Conservation (phyloP, 805 yeast genomes). For the Yueomyces sinensis region DNA sequence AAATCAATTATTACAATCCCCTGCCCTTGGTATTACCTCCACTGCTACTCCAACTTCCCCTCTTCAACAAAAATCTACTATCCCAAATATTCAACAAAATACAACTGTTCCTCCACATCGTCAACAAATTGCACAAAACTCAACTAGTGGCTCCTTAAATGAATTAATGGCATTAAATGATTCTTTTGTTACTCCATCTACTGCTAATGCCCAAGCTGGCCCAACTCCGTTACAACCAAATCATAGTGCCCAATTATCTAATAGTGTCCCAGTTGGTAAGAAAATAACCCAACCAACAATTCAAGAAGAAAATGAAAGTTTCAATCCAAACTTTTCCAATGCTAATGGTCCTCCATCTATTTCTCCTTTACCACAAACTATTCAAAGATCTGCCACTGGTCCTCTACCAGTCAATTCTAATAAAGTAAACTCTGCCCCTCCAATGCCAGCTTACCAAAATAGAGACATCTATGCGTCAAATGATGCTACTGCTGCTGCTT, state of each 20-base stretch:
- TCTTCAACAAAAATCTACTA: constrained; percentile 1
- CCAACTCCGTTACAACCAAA: neutral
- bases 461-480: neutral
- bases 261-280: constrained; percentile 1
- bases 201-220: neutral
- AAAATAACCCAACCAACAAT: constrained; percentile 7
- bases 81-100: constrained; percentile 8
- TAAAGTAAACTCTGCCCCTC: neutral
- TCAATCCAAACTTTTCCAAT: no score
- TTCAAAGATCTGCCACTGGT: neutral
- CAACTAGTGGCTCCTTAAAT: constrained; percentile 39
- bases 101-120: constrained; percentile 2
- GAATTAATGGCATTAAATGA: constrained; percentile 53
- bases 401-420: neutral
- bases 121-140: constrained; percentile 8
- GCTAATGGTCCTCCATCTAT: constrained; percentile 2
- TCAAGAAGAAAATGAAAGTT: constrained; percentile 5
- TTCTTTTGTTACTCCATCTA: constrained; percentile 32
- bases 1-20: constrained; percentile 35
- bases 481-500: constrained; percentile 29
- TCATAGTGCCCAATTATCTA: neutral
- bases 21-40: constrained; percentile 16
- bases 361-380: neutral
- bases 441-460: neutral
- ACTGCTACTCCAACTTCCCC: constrained; percentile 5